Percentiles rank a stretch among this genome's conserved stretches.
Conservation (phyloP, 2,329 filamentous ascomycete genomes). For the Aspergillus sergii region DNA sequence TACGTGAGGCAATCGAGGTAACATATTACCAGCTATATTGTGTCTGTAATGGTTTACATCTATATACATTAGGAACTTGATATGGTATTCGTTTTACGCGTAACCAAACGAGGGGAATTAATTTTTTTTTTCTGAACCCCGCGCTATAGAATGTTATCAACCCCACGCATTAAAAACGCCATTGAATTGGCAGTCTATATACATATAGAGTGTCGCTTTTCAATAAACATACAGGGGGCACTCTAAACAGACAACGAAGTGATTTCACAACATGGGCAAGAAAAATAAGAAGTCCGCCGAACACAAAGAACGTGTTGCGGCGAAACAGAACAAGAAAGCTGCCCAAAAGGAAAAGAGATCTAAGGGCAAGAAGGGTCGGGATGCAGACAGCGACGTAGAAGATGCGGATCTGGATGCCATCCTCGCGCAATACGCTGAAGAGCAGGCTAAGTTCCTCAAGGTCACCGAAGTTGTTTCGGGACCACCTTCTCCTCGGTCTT, state of each 20-base stretch:
- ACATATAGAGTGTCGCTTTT: background rate
- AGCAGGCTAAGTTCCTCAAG: slow-evolving; percentile 92
- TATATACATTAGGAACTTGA: background rate
- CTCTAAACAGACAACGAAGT: background rate
- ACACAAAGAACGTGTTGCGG: slow-evolving; percentile 59
- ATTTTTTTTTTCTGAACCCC: slow-evolving; percentile 13
- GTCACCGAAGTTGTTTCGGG: slow-evolving; percentile 77
- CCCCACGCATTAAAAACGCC: background rate
- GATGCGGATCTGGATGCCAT: slow-evolving; percentile 93
- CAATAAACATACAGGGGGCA: background rate
- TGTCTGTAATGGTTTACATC: background rate
- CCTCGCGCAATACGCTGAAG: slow-evolving; percentile 86
- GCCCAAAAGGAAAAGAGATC: slow-evolving; percentile 75
- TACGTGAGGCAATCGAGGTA: background rate
- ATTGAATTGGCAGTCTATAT: background rate
- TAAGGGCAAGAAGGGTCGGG: slow-evolving; percentile 61
- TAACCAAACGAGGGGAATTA: slow-evolving; percentile 6
- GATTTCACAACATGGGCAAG: slow-evolving; percentile 45
- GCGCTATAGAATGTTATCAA: slow-evolving; percentile 7
- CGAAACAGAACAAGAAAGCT: slow-evolving; percentile 87
- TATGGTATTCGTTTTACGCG: slow-evolving; percentile 5
- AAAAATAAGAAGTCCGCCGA: slow-evolving; percentile 62
- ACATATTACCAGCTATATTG: background rate
- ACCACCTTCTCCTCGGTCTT: slow-evolving; percentile 77
- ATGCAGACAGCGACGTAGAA: slow-evolving; percentile 85